A percentile compares a stretch with the other conserved stretches of the same genome.
phyloP scores from a whole-genome alignment of 495 filamentous ascomycete species.

The Astrocystis sublimbata region DNA sequence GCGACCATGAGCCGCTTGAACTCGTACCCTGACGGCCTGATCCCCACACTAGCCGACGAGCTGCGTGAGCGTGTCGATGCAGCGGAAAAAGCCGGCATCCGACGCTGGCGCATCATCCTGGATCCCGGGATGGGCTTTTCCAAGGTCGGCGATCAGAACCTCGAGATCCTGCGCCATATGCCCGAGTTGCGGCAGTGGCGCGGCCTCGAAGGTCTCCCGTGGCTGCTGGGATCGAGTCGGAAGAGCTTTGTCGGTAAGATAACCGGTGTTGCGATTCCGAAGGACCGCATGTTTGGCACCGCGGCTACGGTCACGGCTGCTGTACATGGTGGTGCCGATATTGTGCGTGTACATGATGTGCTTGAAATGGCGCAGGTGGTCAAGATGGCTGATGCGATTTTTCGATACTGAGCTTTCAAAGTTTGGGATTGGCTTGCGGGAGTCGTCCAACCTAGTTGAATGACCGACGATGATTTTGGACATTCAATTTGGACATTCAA shows the following conservation, averaged over 20 bases:
- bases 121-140: conserved; percentile 95
- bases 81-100: conserved; percentile 79
- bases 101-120: conserved; percentile 91
- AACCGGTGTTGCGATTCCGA: conserved; percentile 64
- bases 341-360: conserved; percentile 94
- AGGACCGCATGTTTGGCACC: conserved; percentile 77
- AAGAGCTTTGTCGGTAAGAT: conserved; percentile 87
- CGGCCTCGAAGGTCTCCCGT: conserved; percentile 73
- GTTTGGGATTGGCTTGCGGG: too few relatives aligned
- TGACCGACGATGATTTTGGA: too few relatives aligned
- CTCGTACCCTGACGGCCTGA: conserved; percentile 71
- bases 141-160: conserved; percentile 76
- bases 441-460: too few relatives aligned
- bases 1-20: conserved; percentile 74
- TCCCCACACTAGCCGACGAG: conserved; percentile 69
- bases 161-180: conserved; percentile 72
- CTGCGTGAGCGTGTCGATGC: conserved; percentile 68
- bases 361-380: conserved; percentile 84
- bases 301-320: conserved; percentile 86
- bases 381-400: conserved; percentile 89
- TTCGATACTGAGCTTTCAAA: conserved; percentile 55
- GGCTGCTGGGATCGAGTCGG: conserved; percentile 86
- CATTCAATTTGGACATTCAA: too few relatives aligned
- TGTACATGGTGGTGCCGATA: conserved; percentile 88
- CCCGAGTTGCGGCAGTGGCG: conserved; percentile 61